Base-by-base conservation (phyloP, 1,284 basidiomycete genomes). In the Cutaneotrichosporon dermatis region DNA sequence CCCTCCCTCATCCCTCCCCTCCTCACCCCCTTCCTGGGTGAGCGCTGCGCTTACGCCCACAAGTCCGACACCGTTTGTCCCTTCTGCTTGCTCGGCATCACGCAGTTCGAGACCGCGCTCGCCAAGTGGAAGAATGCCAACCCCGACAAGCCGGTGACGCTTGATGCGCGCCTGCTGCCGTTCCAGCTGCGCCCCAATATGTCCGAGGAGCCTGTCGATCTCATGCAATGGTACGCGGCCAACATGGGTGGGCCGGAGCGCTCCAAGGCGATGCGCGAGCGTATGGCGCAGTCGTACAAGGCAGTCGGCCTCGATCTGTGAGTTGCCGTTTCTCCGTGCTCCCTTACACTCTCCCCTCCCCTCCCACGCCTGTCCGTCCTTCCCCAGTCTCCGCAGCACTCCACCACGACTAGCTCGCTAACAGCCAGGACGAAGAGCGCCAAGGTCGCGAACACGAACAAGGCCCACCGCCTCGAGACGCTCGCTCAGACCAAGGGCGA, bases 381-480 rank as follows among this genome's bases (percentile, higher is more conserved):
- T 25, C 25, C 25, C 25, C 25, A 25, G 25, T 25, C 25, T 25
- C 25, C 25, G 25, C 25, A 25, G 25, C 25, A 25, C 25, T 25
- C 25, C 25, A 25, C 25, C 25, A 25, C 25, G 25, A 25, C 25
- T 25, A 25, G 25, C 25, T 25, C 25, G 25, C 25, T 25, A 25
- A 25, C 25, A 25, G 25, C 25, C 25, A 25, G 25, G 25, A 25
- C 36, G 15, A 15, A 36, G 8, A 15, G n/a, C 16, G 37, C 37
- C 4, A 15, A 25, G 36, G 15, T 40, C 3, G n/a, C 50, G 3
- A 40, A 39, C 37, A 76, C 79, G 9, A 76, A 75, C 54, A 66
- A 70, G 33, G 72, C 69, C 2, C 80, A 80, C 58, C 71, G 80
- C 6, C 58, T 81, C 5, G 65, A 67, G 16, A 64, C 66, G 6